Conservation (phyloP, 805 yeast species). For the Lipomyces sp. region DNA sequence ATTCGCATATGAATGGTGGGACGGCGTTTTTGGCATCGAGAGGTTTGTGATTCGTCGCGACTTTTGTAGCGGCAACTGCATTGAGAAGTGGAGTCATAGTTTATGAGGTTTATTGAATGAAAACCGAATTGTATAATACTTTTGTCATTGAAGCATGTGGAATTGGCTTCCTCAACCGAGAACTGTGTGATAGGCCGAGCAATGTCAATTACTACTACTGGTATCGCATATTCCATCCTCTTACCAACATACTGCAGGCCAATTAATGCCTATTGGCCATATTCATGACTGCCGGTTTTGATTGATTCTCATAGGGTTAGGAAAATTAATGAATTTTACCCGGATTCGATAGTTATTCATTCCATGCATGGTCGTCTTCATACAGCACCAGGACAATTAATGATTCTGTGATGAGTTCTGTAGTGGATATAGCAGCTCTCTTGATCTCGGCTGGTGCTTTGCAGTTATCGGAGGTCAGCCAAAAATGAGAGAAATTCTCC, state of each 20-base stretch:
- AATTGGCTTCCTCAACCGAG: too few species aligned
- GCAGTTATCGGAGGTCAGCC: neutral
- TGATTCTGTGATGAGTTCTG: too few species aligned
- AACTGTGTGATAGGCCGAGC: neutral
- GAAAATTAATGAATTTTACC: too few species aligned
- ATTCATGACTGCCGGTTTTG: too few species aligned
- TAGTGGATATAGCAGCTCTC: neutral
- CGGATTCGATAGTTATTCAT: too few species aligned
- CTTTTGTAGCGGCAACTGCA: constrained; percentile 38
- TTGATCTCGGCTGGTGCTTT: neutral
- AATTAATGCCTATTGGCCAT: too few species aligned
- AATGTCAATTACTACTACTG: neutral
- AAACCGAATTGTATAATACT: neutral
- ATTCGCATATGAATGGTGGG: constrained; percentile 46
- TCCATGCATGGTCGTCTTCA: too few species aligned
- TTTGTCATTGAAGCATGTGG: neutral
- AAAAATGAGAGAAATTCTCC: constrained; percentile 74
- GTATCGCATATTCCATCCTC: too few species aligned
- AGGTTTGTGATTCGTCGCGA: constrained; percentile 36
- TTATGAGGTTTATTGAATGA: neutral
- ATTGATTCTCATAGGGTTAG: neutral
- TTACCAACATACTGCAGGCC: too few species aligned
- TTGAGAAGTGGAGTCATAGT: constrained; percentile 16
- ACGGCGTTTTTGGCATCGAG: constrained; percentile 36
- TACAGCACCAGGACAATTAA: too few species aligned